Evolutionary conservation across 371 early-diverging fungal species (phyloP).

Genomic region (Gilbertella persicaria): DNA sequence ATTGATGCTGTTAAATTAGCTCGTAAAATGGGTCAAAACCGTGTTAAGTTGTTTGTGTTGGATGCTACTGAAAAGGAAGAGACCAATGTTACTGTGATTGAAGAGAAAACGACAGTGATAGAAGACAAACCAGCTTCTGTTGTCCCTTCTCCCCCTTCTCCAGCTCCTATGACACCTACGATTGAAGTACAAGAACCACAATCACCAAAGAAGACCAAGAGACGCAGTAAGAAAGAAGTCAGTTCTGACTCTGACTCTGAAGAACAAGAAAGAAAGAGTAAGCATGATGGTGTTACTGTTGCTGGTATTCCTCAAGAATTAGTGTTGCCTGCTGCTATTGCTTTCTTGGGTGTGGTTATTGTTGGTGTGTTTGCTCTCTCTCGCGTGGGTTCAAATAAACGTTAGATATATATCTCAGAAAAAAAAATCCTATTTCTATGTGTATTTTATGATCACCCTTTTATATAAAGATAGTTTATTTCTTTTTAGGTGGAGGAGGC

Average conservation of each 20-base stretch:
- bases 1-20: slow-evolving; percentile 83
- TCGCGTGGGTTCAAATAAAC: slow-evolving; percentile 27
- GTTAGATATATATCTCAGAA: slow-evolving; percentile 4
- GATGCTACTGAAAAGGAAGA: slow-evolving; percentile 30
- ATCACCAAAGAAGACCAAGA: slow-evolving; percentile 11
- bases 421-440: slow-evolving; percentile 3
- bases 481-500: slow-evolving; percentile 30
- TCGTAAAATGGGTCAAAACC: slow-evolving; percentile 70
- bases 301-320: slow-evolving; percentile 54
- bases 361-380: slow-evolving; percentile 60
- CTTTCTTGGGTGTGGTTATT: slow-evolving; percentile 60
- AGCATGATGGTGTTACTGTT: slow-evolving; percentile 13
- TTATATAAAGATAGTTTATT: background rate
- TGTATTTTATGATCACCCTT: background rate
- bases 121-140: slow-evolving; percentile 3
- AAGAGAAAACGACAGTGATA: slow-evolving; percentile 1
- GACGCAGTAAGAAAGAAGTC: slow-evolving; percentile 6
- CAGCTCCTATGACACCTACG: background rate
- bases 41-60: slow-evolving; percentile 74
- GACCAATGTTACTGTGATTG: background rate
- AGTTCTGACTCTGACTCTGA: slow-evolving; percentile 7
- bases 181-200: slow-evolving; percentile 6
- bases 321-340: slow-evolving; percentile 62
- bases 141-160: background rate
- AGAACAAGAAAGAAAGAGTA: slow-evolving; percentile 2